Evolutionary conservation across 768 basidiomycete genomes (phyloP), one percentile per base, ranked within the genome.

Genomic region (Punctularia strigosozonata): DNA sequence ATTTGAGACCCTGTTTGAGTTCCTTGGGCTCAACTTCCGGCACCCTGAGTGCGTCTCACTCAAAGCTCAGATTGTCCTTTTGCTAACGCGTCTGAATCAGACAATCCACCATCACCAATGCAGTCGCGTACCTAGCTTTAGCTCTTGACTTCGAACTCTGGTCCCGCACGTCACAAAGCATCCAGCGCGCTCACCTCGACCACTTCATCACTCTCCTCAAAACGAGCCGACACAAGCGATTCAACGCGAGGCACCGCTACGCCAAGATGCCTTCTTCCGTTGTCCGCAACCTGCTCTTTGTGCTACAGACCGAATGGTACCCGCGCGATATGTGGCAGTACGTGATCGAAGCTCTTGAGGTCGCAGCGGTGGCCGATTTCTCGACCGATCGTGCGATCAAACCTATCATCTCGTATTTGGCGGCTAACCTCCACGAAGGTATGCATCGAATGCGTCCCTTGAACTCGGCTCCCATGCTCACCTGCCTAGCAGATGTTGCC

Each of bases 141-240:
- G 87, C 86, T 0, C 73, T 97, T 1, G 89, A 94, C 49, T 87
- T 97, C 45, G 80, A 88, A 37, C 74, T 95, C 8, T 97, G 92
- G 92, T 76, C 84, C 0, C 69, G 62, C 23, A 77, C 83, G 0
- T 66, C 66, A 3, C 52, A 63, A 14, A 84, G 86, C 36, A 76
- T 95, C n/a, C 85, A 88, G 49, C 68, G 67, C 4, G 70, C 77
- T 10, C 80, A 90, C 47, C 64, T 92, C 0, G 80, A 83, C 35
- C 90, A 94, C 52, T 91, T 94, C 52, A 57, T 69, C 5, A 82
- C 75, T 12, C 71, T 95, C 14, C 55, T 94, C 13, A 61, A 72
- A 37, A 66, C 71, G 2, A 91, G 86, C 46, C 74, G 77, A 40
- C 80, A 81, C 54, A 71, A 70, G 40, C 68, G 69, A 25, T 95